phyloP scores from a whole-genome alignment of 352 stramenopile genomes.

The Phytophthora constricta region DNA sequence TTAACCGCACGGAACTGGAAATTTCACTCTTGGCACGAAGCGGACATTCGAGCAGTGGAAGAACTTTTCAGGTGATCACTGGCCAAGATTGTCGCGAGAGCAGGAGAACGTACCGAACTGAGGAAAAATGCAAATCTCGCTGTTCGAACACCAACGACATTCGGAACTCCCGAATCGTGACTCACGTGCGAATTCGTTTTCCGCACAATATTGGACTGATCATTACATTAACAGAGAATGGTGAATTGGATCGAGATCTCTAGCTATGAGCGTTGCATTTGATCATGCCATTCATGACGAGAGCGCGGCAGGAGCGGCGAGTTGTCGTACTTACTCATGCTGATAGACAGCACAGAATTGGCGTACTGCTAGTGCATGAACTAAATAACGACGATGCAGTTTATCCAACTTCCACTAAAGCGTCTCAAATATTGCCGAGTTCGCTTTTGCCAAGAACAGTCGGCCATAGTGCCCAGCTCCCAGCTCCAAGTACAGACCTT shows the following conservation, averaged over 20 bases:
- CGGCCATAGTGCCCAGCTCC: too few relatives aligned
- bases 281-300: neutral
- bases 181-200: too few relatives aligned
- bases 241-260: neutral
- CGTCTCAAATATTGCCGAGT: neutral
- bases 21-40: slow-evolving; percentile 76
- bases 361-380: neutral
- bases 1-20: slow-evolving; percentile 75
- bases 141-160: too few relatives aligned
- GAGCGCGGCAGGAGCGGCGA: neutral
- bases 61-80: slow-evolving; percentile 77
- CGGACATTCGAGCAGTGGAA: slow-evolving; percentile 81
- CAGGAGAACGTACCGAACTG: slow-evolving; percentile 67
- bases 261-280: neutral
- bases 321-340: neutral
- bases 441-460: too few relatives aligned
- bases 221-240: neutral
- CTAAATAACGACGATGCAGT: neutral
- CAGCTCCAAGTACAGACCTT: too few relatives aligned
- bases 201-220: neutral
- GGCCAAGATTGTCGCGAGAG: slow-evolving; percentile 61
- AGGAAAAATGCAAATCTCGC: neutral
- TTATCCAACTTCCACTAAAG: neutral
- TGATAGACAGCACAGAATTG: neutral
- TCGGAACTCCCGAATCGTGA: too few relatives aligned